Base-by-base conservation (phyloP, 768 basidiomycete genomes). In the Paxillus rubicundulus region DNA sequence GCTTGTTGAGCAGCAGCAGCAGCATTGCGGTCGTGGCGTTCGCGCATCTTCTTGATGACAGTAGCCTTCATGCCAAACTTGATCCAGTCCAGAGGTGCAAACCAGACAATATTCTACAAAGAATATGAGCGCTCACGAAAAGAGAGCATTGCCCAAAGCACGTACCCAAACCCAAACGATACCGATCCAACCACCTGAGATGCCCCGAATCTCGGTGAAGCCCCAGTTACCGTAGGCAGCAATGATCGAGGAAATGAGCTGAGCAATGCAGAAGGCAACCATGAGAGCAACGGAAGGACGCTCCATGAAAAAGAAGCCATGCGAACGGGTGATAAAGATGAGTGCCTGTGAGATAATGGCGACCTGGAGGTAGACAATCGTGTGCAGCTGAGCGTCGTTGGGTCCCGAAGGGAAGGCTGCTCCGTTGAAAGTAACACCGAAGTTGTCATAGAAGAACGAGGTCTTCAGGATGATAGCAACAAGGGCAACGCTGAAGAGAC, bases 311-410 rank as follows among this genome's bases (percentile, higher is more conserved):
- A 93, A 95, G 82, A 91, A 94, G 9, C 87, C 79, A 64, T 95
- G 94, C 60, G 93, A 85, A 75, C 93, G 92, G 37, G 93, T 96
- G 71, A 95, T 84, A 77, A 96, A 96, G 76, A 96, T 97, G 58
- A 98, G 79, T 2, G 96, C 96, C 72, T 98, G 96, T 42, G 96
- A 98, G 76, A 98, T 98, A 73, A 98, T 95, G 55, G 96, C 96
- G 53, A 98, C 96, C 75, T 96, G 92, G 61, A 95, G 82, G 79
- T 97, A 96, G 67, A 94, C 79, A 63, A 97, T 82, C 76, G 87
- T 89, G 78, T 96, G 92, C 5, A 94, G 76, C 61, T 85, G 77
- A n/a, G 69, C 71, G 68, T 92, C 87, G 68, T 89, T 89, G 49
- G 49, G 9, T 5, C 13, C 1, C 4, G 6, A 1, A 60, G 77